phyloP scores from a whole-genome alignment of 1,284 basidiomycete genomes.

The Mycena citricolor region DNA sequence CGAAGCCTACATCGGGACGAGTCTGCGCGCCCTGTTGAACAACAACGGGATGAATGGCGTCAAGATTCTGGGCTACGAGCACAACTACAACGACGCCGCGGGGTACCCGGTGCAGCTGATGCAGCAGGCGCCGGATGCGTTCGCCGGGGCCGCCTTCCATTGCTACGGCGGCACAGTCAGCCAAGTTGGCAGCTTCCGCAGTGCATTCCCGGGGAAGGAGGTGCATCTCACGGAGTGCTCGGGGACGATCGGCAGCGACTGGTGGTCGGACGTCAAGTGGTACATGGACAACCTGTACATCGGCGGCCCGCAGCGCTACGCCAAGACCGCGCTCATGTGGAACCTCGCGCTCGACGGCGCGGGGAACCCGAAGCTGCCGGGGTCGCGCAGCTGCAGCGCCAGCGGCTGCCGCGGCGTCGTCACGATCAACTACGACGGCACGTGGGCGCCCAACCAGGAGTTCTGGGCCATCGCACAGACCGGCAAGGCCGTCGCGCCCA shows the following conservation, averaged over 20 bases:
- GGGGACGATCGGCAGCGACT: constrained; percentile 41
- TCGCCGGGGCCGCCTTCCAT: constrained; percentile 38
- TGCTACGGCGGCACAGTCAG: constrained; percentile 33
- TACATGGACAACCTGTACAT: constrained; percentile 11
- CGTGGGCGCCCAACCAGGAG: constrained; percentile 52
- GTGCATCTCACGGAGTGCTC: constrained; percentile 27
- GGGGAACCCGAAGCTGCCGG: constrained; percentile 48
- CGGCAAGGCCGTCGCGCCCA: constrained; percentile 52
- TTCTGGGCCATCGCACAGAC: constrained; percentile 57
- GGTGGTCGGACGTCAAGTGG: constrained; percentile 61
- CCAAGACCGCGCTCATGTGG: constrained; percentile 43
- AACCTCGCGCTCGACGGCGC: constrained; percentile 48
- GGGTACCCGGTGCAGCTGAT: constrained; percentile 33
- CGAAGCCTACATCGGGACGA: constrained; percentile 32
- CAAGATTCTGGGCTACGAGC: constrained; percentile 36
- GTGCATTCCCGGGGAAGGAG: constrained; percentile 30
- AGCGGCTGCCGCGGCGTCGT: constrained; percentile 51
- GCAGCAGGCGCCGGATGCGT: constrained; percentile 30
- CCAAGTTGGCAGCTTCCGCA: constrained; percentile 29
- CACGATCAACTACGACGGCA: constrained; percentile 46
- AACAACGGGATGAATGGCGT: constrained; percentile 32
- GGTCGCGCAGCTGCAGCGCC: constrained; percentile 44
- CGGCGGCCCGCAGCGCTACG: constrained; percentile 16
- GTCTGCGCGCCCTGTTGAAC: constrained; percentile 33
- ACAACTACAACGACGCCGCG: constrained; percentile 36